Conservation (phyloP, 2,329 filamentous ascomycete species). For the Xylaria sp. region DNA sequence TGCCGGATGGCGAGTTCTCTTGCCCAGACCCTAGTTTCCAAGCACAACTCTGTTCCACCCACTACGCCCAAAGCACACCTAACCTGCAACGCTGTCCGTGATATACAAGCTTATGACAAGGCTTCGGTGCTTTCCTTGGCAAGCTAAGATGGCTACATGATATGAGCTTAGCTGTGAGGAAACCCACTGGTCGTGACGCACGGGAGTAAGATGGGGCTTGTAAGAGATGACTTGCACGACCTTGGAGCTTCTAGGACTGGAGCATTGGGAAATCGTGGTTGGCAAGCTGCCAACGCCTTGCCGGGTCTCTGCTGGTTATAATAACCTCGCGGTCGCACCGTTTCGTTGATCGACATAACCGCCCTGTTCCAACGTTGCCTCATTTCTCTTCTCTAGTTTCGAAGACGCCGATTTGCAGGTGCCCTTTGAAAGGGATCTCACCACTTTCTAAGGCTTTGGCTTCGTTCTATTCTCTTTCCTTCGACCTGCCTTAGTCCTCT, state of each 20-base stretch:
- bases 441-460: slow-evolving; percentile 23
- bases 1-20: slow-evolving; percentile 30
- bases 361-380: slow-evolving; percentile 11
- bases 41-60: slow-evolving; percentile 15
- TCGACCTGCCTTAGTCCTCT: too few relatives aligned
- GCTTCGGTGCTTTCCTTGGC: slow-evolving; percentile 29
- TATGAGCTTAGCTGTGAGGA: slow-evolving; percentile 30
- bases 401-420: slow-evolving; percentile 28
- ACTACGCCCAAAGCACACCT: slow-evolving; percentile 15
- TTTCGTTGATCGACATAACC: slow-evolving; percentile 16
- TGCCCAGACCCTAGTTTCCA: slow-evolving; percentile 37
- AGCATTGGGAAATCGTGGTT: neutral
- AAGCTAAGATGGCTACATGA: slow-evolving; percentile 5
- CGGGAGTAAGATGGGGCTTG: slow-evolving; percentile 28
- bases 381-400: slow-evolving; percentile 23
- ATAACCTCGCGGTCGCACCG: slow-evolving; percentile 32
- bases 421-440: slow-evolving; percentile 32
- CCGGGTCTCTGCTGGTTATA: slow-evolving; percentile 18
- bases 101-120: slow-evolving; percentile 33
- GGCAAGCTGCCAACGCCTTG: slow-evolving; percentile 14
- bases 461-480: slow-evolving; percentile 1
- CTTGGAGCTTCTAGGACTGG: neutral
- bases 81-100: slow-evolving; percentile 17
- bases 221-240: slow-evolving; percentile 13
- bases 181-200: slow-evolving; percentile 25